These are phyloP conservation scores for Paramecium bursaria DNA, from an alignment of 73 alveolate genomes.

Conservation along the genomic window DNA sequence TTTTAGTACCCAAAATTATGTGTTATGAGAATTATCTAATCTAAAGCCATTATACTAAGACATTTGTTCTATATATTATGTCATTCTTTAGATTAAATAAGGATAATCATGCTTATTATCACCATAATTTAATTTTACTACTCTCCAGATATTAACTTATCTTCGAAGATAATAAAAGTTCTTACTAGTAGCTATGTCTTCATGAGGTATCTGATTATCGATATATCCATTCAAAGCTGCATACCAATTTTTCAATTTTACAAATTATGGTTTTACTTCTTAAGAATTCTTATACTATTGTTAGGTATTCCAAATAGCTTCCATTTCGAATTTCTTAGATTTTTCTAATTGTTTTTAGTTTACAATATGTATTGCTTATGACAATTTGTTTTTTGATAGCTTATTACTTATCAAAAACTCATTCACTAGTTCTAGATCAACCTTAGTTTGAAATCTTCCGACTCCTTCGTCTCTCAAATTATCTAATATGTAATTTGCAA, in stretches of 20 bases:
- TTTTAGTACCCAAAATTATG: constrained; percentile 80
- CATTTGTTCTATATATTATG: constrained; percentile 88
- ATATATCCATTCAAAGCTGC: constrained; percentile 56
- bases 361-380: not conserved
- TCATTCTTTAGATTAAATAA: constrained; percentile 88
- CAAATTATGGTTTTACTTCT: constrained; percentile 1
- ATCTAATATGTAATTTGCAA: not conserved
- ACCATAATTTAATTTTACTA: constrained; percentile 95
- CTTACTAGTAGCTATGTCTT: constrained; percentile 84
- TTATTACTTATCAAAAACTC: too few species aligned
- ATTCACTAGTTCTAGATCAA: not conserved
- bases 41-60: constrained; percentile 94
- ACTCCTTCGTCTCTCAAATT: constrained; percentile 21
- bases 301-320: constrained; percentile 30
- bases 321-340: constrained; percentile 7
- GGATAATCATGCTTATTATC: constrained; percentile 85
- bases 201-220: constrained; percentile 70
- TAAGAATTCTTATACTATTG: not conserved
- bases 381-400: not conserved
- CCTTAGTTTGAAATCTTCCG: not conserved
- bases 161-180: constrained; percentile 95
- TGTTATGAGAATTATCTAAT: constrained; percentile 96
- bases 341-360: constrained; percentile 23
- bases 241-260: constrained; percentile 48
- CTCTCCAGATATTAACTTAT: constrained; percentile 92